Percentiles rank a stretch among this genome's conserved stretches.
These are phyloP conservation scores for Quercus rubra DNA, from an alignment of 306 rosid species.

Conservation along the genomic window DNA sequence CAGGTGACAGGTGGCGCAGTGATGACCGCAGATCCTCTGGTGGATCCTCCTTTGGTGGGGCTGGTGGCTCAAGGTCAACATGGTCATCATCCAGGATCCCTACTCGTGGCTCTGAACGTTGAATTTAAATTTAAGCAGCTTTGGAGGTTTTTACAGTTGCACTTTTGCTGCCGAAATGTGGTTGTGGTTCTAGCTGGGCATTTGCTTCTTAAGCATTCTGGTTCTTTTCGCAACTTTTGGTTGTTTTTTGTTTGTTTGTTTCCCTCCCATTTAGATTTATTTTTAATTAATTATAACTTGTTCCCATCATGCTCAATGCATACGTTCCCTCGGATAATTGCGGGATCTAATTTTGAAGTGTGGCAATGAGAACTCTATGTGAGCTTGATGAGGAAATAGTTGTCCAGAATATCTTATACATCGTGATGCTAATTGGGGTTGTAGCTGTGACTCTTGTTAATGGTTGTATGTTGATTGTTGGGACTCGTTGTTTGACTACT, in stretches of 20 bases:
- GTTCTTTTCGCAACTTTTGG: neutral
- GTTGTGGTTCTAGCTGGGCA: neutral
- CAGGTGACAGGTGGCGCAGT: constrained; percentile 67
- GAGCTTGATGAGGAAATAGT: too few species aligned
- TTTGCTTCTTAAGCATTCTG: neutral
- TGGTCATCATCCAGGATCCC: constrained; percentile 75
- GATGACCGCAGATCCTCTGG: constrained; percentile 52
- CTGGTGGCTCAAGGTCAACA: constrained; percentile 51
- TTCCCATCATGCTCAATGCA: neutral
- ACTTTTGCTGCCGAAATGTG: neutral
- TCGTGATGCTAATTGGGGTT: too few species aligned
- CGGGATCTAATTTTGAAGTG: too few species aligned
- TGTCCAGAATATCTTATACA: too few species aligned
- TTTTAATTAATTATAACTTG: neutral
- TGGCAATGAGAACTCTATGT: too few species aligned
- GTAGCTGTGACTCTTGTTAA: too few species aligned
- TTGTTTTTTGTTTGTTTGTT: neutral
- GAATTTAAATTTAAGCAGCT: constrained; percentile 10
- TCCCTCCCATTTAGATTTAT: neutral
- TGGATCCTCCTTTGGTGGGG: constrained; percentile 37
- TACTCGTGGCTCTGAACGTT: constrained; percentile 39
- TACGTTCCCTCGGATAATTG: too few species aligned
- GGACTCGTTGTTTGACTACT: too few species aligned
- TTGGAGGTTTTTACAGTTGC: neutral
- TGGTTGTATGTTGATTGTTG: too few species aligned